Conservation (phyloP, 1,139 yeast genomes). For the Geotrichum histeridarum region DNA sequence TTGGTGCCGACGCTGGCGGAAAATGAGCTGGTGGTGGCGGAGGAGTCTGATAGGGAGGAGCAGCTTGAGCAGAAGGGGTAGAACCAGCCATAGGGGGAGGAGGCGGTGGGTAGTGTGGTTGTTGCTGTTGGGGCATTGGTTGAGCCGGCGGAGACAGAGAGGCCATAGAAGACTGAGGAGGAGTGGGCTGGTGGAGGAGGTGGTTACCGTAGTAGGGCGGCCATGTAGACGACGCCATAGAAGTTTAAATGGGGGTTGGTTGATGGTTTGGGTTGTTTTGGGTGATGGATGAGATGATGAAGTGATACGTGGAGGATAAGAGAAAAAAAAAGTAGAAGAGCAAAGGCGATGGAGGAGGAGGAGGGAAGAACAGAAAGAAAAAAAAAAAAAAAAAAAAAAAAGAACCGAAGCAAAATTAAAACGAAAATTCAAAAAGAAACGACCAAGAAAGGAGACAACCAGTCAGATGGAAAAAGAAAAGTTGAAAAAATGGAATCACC, state of each 20-base stretch:
- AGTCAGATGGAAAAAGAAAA: too few relatives aligned
- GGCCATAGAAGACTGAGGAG: conserved; percentile 10
- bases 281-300: background rate
- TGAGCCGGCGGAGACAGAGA: conserved; percentile 7
- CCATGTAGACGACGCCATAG: conserved; percentile 4
- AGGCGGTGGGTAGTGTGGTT: background rate
- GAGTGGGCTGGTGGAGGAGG: conserved; percentile 2
- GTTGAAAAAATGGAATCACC: too few relatives aligned
- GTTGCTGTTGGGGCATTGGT: conserved; percentile 10
- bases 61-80: background rate
- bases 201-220: conserved; percentile 6
- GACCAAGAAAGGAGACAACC: too few relatives aligned
- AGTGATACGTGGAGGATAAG: background rate
- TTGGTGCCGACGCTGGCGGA: background rate
- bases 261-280: background rate
- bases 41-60: background rate
- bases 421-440: background rate
- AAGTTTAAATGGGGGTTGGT: background rate
- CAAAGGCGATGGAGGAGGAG: background rate
- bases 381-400: background rate
- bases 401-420: background rate
- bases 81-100: background rate
- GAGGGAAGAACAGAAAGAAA: background rate
- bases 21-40: conserved; percentile 6
- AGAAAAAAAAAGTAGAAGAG: background rate